These are phyloP conservation scores for Coemansia sp. DNA, from an alignment of 192 early-diverging fungal species.

Conservation along the genomic window DNA sequence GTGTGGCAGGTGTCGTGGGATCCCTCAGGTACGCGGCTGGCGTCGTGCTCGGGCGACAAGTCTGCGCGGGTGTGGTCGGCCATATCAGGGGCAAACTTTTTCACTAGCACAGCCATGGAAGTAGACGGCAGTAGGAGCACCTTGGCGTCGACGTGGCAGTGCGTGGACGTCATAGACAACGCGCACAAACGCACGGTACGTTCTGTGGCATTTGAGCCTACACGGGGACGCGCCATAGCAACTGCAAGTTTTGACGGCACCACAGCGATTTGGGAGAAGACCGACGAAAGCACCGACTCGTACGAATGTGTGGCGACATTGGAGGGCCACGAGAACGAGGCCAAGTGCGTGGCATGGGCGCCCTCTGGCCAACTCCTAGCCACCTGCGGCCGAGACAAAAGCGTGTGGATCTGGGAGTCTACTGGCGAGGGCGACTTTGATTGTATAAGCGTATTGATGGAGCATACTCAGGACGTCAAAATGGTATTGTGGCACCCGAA, in stretches of 20 bases:
- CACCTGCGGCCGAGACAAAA: slow-evolving; percentile 95
- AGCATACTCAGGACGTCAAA: slow-evolving; percentile 97
- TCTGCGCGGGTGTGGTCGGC: slow-evolving; percentile 84
- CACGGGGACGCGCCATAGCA: slow-evolving; percentile 70
- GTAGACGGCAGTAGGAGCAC: neutral
- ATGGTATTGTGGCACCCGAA: slow-evolving; percentile 90
- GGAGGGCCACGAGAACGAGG: slow-evolving; percentile 99
- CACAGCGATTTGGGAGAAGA: slow-evolving; percentile 89
- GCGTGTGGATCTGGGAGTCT: slow-evolving; percentile 98
- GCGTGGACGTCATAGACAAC: slow-evolving; percentile 73
- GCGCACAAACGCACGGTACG: slow-evolving; percentile 93
- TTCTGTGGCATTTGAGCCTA: slow-evolving; percentile 77
- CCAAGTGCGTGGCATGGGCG: slow-evolving; percentile 90
- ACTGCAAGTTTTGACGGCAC: slow-evolving; percentile 93
- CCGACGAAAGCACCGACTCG: slow-evolving; percentile 53
- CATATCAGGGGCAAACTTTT: slow-evolving; percentile 18
- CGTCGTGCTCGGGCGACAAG: slow-evolving; percentile 86
- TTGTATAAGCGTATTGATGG: slow-evolving; percentile 90
- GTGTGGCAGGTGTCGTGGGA: slow-evolving; percentile 91
- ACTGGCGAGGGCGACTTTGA: slow-evolving; percentile 90
- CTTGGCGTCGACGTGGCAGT: slow-evolving; percentile 59
- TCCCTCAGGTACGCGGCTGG: slow-evolving; percentile 69
- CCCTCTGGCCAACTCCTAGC: slow-evolving; percentile 79
- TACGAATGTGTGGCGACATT: slow-evolving; percentile 92
- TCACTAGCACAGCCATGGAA: slow-evolving; percentile 11